Percentiles rank a stretch among this genome's conserved stretches.
These are phyloP conservation scores for Ophiocordyceps camponoti-leonardi DNA, from an alignment of 2,329 filamentous ascomycete species.

Conservation along the genomic window DNA sequence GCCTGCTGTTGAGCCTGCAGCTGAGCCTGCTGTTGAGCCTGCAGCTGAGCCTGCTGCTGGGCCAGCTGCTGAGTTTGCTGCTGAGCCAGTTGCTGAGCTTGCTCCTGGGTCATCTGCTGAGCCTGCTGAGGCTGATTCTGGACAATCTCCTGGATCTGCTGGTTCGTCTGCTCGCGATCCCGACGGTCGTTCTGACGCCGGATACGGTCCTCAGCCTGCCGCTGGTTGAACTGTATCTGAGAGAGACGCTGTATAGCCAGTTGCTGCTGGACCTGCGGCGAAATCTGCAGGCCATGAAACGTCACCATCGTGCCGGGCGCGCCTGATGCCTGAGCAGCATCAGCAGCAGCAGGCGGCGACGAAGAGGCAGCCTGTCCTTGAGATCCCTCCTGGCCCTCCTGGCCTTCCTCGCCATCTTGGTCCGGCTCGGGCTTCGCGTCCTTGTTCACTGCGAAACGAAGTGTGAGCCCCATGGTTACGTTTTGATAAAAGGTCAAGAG, in stretches of 20 bases:
- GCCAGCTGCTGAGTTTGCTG: not conserved
- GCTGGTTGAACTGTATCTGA: not conserved
- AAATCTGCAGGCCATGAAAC: too few relatives aligned
- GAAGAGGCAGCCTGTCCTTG: too few relatives aligned
- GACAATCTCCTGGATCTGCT: not conserved
- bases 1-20: not conserved
- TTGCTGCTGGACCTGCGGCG: constrained; percentile 7
- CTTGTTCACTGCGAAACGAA: constrained; percentile 21
- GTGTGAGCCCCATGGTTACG: constrained; percentile 1
- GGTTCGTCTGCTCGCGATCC: not conserved
- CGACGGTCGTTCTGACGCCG: too few relatives aligned
- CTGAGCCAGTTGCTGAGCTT: not conserved
- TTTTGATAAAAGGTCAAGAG: not conserved
- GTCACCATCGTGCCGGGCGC: too few relatives aligned
- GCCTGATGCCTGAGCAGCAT: too few relatives aligned
- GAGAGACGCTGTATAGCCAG: constrained; percentile 4
- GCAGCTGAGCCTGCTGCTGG: not conserved
- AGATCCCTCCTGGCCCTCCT: too few relatives aligned
- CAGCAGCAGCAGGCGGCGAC: too few relatives aligned
- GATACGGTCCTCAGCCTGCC: not conserved
- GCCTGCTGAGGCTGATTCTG: not conserved
- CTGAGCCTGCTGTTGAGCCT: not conserved
- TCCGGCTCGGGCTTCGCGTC: constrained; percentile 16
- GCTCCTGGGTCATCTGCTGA: not conserved
- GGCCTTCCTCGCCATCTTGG: not conserved